Conservation (phyloP, 2,329 filamentous ascomycete species). For the Exophiala oligosperma region DNA sequence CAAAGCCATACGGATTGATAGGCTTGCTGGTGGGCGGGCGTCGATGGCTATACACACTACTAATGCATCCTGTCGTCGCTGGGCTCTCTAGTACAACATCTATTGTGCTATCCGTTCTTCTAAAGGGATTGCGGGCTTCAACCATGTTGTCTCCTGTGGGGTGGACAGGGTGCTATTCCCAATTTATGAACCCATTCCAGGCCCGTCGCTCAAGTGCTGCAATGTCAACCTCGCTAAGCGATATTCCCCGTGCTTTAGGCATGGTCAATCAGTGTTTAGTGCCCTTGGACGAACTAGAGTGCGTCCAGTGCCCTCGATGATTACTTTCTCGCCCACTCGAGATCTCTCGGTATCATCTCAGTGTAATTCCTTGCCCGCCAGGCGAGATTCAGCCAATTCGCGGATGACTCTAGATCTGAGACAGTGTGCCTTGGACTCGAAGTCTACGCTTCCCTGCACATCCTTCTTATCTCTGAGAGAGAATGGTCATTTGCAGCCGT, state of each 20-base stretch:
- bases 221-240: background rate
- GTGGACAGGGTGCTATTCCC: background rate
- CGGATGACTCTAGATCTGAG: too few relatives aligned
- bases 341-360: background rate
- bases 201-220: background rate
- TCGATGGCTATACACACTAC: background rate
- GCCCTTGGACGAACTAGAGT: background rate
- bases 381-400: too few relatives aligned
- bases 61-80: conserved; percentile 1
- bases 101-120: background rate
- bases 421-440: too few relatives aligned
- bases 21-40: background rate
- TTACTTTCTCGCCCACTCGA: background rate
- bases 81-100: background rate
- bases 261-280: background rate
- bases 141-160: background rate
- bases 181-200: background rate
- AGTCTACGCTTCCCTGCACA: too few relatives aligned
- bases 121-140: background rate
- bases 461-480: too few relatives aligned
- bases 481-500: too few relatives aligned
- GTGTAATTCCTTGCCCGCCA: too few relatives aligned
- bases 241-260: background rate
- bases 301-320: background rate
- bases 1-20: background rate